Base-by-base conservation (phyloP, 2,329 filamentous ascomycete species). In the Chrysoporthe puriensis region DNA sequence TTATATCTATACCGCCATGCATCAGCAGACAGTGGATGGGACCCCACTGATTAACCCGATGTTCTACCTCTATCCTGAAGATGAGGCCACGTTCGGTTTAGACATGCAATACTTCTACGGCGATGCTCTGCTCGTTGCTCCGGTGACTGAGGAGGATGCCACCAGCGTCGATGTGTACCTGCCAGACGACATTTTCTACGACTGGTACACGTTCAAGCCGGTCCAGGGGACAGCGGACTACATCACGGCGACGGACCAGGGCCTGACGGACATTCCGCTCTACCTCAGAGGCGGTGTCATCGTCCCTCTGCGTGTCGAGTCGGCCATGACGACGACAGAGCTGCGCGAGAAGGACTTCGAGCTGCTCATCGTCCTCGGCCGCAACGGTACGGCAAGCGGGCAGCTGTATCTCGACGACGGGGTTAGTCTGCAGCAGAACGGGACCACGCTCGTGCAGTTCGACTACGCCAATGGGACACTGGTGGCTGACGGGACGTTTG, bases 361-460 rank as follows among this genome's bases (percentile, higher is more conserved):
- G 75, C 80, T 96, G 62, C 74, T 95, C 46, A 84, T 96, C 57
- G 90, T 92, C 0, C 84, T 91, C 0, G 87, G 85, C 6, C 74
- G 76, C 0, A 80, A 90, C 63, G 91, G 90, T 3, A 86, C 80
- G 7, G 93, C 93, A 0, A 77, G 75, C 1, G 93, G 93, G 0
- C 81, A 83, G 63, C 80, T 96, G 66, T 96, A 94, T 76, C 79
- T 96, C 5, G 93, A 96, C 72, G 92, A 96, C 69, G 93, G 93
- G 9, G 88, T 89, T 68, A 88, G 85, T 36, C 73, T 94, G 62
- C 79, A 86, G 68, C 91, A 91, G 77, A 70, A 78, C 2, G 76
- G 73, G 0, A 86, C 83, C n/a, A 87, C 84, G 7, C 79, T 86
- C 66, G 82, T 94, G 63, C 77, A 79, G 16, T 91, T 94, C 72